Percentiles rank a stretch among this genome's conserved stretches.
phyloP scores from a whole-genome alignment of 768 basidiomycete species.

The Boletus rubropictus region DNA sequence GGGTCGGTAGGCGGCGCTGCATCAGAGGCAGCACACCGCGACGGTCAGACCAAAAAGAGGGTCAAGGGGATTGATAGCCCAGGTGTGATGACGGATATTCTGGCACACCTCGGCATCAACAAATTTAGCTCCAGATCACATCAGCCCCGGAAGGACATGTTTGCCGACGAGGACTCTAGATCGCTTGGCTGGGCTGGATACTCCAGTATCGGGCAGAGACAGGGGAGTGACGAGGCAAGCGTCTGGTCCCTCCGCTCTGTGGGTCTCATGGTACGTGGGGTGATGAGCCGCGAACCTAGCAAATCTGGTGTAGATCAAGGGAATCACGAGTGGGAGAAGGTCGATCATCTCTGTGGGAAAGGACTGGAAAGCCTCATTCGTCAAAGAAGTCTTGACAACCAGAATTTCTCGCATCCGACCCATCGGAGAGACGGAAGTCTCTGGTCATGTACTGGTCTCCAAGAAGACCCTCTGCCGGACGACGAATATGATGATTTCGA shows the following conservation, averaged over 20 bases:
- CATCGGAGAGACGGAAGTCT: slow-evolving; percentile 12
- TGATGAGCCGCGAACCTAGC: slow-evolving; percentile 28
- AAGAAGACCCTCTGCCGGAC: slow-evolving; percentile 27
- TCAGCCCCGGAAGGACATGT: slow-evolving; percentile 56
- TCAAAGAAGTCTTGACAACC: slow-evolving; percentile 10
- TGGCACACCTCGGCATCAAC: slow-evolving; percentile 22
- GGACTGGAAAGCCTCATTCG: slow-evolving; percentile 20
- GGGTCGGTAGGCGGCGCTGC: slow-evolving; percentile 5
- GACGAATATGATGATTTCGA: slow-evolving; percentile 15
- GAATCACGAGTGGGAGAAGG: slow-evolving; percentile 20
- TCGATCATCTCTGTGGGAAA: slow-evolving; percentile 6
- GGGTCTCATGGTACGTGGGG: slow-evolving; percentile 23
- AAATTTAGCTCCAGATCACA: slow-evolving; percentile 5
- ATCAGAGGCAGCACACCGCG: slow-evolving; percentile 2
- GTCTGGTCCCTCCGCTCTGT: slow-evolving; percentile 50
- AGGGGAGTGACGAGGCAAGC: slow-evolving; percentile 39
- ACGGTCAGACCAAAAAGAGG: slow-evolving; percentile 3
- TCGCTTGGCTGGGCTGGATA: slow-evolving; percentile 34
- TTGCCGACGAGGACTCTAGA: slow-evolving; percentile 68
- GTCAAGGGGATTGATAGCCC: neutral
- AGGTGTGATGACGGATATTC: slow-evolving; percentile 12
- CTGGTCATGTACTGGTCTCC: slow-evolving; percentile 45
- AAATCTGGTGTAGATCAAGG: slow-evolving; percentile 15
- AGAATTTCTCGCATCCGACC: slow-evolving; percentile 4
- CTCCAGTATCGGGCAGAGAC: slow-evolving; percentile 25